phyloP scores from a whole-genome alignment of 805 yeast genomes.

The Suhomyces pyralidae region DNA sequence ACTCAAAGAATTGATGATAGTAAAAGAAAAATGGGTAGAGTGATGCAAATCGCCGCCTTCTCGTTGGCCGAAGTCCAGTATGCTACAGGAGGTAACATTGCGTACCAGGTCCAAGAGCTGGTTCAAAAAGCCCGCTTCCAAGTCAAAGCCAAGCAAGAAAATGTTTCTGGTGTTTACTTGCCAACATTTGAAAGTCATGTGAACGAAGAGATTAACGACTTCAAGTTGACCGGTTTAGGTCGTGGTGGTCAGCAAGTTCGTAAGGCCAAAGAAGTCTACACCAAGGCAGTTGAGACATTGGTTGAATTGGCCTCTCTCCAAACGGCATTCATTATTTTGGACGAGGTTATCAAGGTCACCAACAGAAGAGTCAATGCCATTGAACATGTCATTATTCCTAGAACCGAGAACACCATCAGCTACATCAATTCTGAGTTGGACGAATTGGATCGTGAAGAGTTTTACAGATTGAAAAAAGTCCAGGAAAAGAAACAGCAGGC shows the following conservation, averaged over 20 bases:
- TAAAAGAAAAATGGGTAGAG: conserved; percentile 95
- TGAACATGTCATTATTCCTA: conserved; percentile 96
- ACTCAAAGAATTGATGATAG: conserved; percentile 92
- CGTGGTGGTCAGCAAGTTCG: conserved; percentile 98
- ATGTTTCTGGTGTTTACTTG: conserved; percentile 91
- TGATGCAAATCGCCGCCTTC: conserved; percentile 97
- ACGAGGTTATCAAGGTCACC: conserved; percentile 96
- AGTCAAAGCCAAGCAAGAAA: conserved; percentile 89
- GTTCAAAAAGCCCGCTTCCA: conserved; percentile 89
- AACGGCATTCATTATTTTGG: conserved; percentile 93
- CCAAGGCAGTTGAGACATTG: conserved; percentile 94
- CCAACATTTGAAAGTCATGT: conserved; percentile 89
- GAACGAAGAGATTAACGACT: conserved; percentile 85
- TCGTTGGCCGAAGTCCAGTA: conserved; percentile 95
- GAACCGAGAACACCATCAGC: conserved; percentile 91
- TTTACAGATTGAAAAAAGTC: conserved; percentile 92
- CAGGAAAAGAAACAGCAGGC: conserved; percentile 91
- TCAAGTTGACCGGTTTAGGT: conserved; percentile 94
- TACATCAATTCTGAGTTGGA: conserved; percentile 94
- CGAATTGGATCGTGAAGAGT: conserved; percentile 97
- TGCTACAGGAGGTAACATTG: conserved; percentile 95
- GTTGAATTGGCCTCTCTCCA: conserved; percentile 95
- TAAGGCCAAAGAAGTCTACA: conserved; percentile 87
- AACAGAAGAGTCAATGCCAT: conserved; percentile 98
- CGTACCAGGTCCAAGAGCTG: conserved; percentile 92